Evolutionary conservation across 805 yeast species (phyloP).

Genomic region (Ogataea ramenticola): DNA sequence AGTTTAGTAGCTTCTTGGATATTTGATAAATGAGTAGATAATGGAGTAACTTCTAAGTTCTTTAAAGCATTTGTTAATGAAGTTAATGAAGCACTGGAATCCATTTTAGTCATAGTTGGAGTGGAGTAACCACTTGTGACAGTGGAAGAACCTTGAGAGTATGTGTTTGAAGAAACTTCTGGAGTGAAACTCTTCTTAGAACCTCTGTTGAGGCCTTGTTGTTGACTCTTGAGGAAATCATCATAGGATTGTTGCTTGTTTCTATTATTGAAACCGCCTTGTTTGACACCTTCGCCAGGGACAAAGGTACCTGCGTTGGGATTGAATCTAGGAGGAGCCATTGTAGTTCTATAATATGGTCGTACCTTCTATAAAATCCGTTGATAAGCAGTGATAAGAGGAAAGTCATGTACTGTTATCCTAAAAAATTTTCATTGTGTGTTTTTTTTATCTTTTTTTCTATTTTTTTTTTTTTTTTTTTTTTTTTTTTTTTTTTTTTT

Average conservation of each 20-base stretch:
- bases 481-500: too few species aligned
- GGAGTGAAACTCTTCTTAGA: slow-evolving; percentile 12
- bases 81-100: slow-evolving; percentile 64
- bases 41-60: slow-evolving; percentile 59
- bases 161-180: not conserved
- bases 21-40: slow-evolving; percentile 47
- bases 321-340: slow-evolving; percentile 36
- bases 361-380: not conserved
- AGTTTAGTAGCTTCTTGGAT: slow-evolving; percentile 45
- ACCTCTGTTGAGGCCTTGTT: slow-evolving; percentile 13
- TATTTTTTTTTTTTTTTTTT: too few species aligned
- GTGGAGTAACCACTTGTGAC: slow-evolving; percentile 23
- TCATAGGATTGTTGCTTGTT: slow-evolving; percentile 22
- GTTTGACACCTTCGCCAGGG: slow-evolving; percentile 21
- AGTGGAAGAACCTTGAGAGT: slow-evolving; percentile 16
- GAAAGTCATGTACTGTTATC: too few species aligned
- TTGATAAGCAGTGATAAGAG: too few species aligned
- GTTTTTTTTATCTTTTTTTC: too few species aligned
- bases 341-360: not conserved
- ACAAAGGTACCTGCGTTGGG: slow-evolving; percentile 24
- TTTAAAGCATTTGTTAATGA: slow-evolving; percentile 59
- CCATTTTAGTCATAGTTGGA: slow-evolving; percentile 28
- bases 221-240: slow-evolving; percentile 43
- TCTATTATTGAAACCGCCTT: slow-evolving; percentile 5
- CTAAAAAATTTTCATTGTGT: too few species aligned